A percentile compares a stretch with the other conserved stretches of the same genome.
phyloP scores from a whole-genome alignment of 257 asterid species.

The Scutellaria minor region DNA sequence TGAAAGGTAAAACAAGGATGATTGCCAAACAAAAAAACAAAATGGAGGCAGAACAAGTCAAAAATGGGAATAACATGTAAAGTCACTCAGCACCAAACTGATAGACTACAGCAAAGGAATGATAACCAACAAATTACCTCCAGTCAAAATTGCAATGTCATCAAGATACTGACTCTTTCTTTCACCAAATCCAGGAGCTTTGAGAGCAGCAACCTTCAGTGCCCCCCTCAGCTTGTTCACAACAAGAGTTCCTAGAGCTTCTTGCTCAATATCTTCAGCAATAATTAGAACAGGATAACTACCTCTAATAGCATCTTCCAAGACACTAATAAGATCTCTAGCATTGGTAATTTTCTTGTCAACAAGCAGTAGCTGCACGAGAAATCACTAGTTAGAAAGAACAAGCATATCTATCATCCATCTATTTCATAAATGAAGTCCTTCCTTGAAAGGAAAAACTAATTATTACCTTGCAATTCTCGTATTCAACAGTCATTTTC shows the following conservation, averaged over 20 bases:
- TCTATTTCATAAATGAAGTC: not conserved
- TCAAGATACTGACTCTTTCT: slow-evolving; percentile 97
- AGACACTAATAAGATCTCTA: slow-evolving; percentile 72
- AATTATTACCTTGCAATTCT: slow-evolving; percentile 86
- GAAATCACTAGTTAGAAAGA: slow-evolving; percentile 23
- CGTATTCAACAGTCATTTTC: slow-evolving; percentile 91
- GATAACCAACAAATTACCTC: slow-evolving; percentile 60
- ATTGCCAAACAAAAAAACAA: not conserved
- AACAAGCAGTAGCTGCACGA: slow-evolving; percentile 74
- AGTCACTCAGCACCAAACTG: not conserved
- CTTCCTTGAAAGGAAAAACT: not conserved
- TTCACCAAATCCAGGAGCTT: slow-evolving; percentile 99
- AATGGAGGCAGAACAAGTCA: not conserved
- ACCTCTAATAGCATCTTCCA: slow-evolving; percentile 96
- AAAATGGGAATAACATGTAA: not conserved
- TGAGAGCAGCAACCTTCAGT: slow-evolving; percentile 91
- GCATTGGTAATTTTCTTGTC: slow-evolving; percentile 97
- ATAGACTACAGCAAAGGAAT: not conserved
- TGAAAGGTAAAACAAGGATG: not conserved
- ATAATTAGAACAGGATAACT: slow-evolving; percentile 79
- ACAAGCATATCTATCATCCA: not conserved
- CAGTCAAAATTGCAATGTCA: slow-evolving; percentile 89
- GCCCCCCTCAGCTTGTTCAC: slow-evolving; percentile 96
- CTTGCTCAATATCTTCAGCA: slow-evolving; percentile 99
- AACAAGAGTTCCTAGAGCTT: slow-evolving; percentile 96